These are phyloP conservation scores for Mucor velutinosus DNA, from an alignment of 371 early-diverging fungal genomes.

Conservation along the genomic window DNA sequence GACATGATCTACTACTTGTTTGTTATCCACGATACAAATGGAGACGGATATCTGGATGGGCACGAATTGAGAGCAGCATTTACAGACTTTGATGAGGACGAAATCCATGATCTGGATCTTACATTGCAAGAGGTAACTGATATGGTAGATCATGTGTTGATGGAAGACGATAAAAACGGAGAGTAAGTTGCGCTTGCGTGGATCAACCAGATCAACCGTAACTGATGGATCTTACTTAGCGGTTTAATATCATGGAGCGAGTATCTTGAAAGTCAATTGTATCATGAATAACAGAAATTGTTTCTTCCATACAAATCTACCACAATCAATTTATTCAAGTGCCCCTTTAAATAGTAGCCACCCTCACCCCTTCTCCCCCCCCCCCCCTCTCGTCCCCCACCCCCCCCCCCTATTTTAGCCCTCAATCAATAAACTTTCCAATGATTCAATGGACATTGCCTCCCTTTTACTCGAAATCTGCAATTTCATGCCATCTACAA, in stretches of 20 bases:
- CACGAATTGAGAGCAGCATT: conserved; percentile 70
- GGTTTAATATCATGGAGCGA: conserved; percentile 77
- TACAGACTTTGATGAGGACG: conserved; percentile 37
- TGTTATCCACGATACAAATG: conserved; percentile 63
- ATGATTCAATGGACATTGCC: neutral
- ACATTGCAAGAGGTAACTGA: conserved; percentile 37
- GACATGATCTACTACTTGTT: conserved; percentile 52
- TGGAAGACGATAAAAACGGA: conserved; percentile 65
- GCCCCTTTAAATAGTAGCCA: neutral
- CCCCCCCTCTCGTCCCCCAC: neutral
- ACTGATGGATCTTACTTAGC: conserved; percentile 30
- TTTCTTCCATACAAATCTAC: neutral
- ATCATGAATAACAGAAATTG: conserved; percentile 41
- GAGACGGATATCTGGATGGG: conserved; percentile 71
- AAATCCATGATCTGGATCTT: conserved; percentile 18
- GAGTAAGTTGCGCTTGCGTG: conserved; percentile 34
- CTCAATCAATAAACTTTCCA: neutral
- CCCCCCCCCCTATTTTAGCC: neutral
- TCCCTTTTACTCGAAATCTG: neutral
- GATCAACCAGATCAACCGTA: neutral
- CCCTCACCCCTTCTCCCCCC: neutral
- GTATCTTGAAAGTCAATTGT: conserved; percentile 67
- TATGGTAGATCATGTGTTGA: conserved; percentile 12
- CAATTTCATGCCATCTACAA: neutral
- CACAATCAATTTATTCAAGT: neutral